These are phyloP conservation scores for Apiospora hydei DNA, from an alignment of 2,329 filamentous ascomycete species.

Conservation along the genomic window DNA sequence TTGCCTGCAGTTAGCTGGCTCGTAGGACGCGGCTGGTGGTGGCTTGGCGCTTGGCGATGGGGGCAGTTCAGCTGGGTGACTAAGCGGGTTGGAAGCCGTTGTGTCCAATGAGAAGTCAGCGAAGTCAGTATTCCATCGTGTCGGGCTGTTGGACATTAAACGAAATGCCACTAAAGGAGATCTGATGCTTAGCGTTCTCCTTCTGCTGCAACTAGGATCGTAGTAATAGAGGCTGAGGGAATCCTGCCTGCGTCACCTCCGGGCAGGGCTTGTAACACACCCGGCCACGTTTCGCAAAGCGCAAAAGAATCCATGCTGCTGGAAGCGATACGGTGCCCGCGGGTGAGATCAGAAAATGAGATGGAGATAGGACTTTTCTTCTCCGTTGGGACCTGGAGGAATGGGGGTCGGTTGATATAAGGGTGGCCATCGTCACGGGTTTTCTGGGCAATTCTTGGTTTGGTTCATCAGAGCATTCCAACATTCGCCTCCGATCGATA, in stretches of 20 bases:
- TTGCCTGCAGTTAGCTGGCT: background rate
- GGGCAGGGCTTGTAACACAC: background rate
- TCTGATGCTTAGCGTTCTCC: background rate
- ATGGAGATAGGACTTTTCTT: background rate
- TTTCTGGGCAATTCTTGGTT: background rate
- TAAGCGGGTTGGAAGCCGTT: background rate
- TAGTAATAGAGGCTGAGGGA: slow-evolving; percentile 4
- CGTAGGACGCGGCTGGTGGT: background rate
- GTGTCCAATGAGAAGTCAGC: background rate
- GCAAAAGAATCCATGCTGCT: background rate
- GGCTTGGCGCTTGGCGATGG: slow-evolving; percentile 14
- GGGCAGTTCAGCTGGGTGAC: slow-evolving; percentile 9
- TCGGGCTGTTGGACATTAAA: background rate
- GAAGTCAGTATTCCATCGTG: background rate
- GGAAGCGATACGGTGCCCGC: background rate
- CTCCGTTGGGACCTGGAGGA: background rate
- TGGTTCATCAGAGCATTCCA: background rate
- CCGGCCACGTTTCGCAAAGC: background rate
- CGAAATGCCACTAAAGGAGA: background rate
- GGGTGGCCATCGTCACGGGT: background rate
- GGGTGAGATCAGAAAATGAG: background rate
- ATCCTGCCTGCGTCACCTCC: background rate
- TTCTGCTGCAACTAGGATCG: background rate
- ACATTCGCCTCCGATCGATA: background rate
- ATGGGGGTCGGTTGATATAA: background rate